phyloP scores from a whole-genome alignment of 441 rosid species.

The Biscutella auriculata region DNA sequence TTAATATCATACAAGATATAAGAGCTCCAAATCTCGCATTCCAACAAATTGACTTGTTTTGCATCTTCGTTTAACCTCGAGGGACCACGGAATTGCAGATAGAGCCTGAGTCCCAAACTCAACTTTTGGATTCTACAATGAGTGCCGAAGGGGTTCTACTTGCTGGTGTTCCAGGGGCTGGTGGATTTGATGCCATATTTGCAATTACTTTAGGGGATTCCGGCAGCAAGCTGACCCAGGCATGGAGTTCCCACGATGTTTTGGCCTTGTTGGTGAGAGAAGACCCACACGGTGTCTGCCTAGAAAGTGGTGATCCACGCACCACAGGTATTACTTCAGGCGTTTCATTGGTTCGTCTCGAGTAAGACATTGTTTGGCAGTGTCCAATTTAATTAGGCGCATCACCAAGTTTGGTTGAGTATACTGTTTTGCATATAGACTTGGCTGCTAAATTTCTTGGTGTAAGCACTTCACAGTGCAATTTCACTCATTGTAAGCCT shows the following conservation, averaged over 20 bases:
- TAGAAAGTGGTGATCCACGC: constrained; percentile 74
- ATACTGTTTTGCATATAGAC: constrained; percentile 20
- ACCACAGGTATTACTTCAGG: constrained; percentile 38
- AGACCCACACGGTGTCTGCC: constrained; percentile 74
- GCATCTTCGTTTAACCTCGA: constrained; percentile 5
- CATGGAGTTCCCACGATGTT: constrained; percentile 69
- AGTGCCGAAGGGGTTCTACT: constrained; percentile 76
- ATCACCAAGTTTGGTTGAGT: constrained; percentile 21
- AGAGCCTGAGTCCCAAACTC: constrained; percentile 80
- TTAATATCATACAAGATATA: background rate
- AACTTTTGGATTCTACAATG: constrained; percentile 71
- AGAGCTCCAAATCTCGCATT: background rate
- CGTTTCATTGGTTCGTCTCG: constrained; percentile 45
- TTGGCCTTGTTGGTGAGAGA: constrained; percentile 77
- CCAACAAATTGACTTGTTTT: background rate
- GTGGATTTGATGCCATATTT: constrained; percentile 90
- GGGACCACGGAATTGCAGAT: constrained; percentile 41
- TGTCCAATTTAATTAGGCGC: constrained; percentile 14
- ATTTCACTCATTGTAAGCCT: constrained; percentile 21
- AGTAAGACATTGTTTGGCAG: constrained; percentile 23
- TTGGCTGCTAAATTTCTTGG: constrained; percentile 20
- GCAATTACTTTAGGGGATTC: constrained; percentile 69
- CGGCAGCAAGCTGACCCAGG: constrained; percentile 34
- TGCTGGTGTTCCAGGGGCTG: constrained; percentile 97
- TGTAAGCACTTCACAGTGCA: constrained; percentile 11